Evolutionary conservation across 495 filamentous ascomycete genomes (phyloP).

Genomic region (Astrocystis sublimbata): DNA sequence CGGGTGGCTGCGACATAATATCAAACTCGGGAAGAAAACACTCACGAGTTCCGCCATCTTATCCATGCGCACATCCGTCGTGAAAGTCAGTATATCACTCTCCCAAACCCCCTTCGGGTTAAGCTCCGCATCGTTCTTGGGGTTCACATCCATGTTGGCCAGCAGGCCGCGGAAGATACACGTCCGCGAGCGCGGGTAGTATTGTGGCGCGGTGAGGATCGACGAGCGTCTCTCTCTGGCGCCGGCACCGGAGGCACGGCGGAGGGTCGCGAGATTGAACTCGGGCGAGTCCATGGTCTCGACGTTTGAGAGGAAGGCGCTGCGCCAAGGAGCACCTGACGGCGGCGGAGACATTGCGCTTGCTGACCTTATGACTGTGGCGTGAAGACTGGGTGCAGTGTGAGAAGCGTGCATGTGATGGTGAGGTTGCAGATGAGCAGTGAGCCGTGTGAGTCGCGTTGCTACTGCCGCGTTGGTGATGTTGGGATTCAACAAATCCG

Average conservation of each 20-base stretch:
- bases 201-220: conserved; percentile 10
- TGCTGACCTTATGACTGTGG: no score
- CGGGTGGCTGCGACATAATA: no score
- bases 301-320: conserved; percentile 65
- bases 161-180: conserved; percentile 83
- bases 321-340: conserved; percentile 58
- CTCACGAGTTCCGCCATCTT: conserved; percentile 70
- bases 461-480: conserved; percentile 13
- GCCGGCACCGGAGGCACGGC: conserved; percentile 33
- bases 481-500: conserved; percentile 16
- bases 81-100: conserved; percentile 77
- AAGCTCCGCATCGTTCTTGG: conserved; percentile 55
- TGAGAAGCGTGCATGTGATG: not conserved
- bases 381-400: no score
- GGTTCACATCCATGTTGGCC: conserved; percentile 65
- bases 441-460: conserved; percentile 21
- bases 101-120: conserved; percentile 67
- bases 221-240: conserved; percentile 4
- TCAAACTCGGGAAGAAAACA: not conserved
- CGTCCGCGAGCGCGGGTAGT: conserved; percentile 48
- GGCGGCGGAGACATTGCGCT: conserved; percentile 21
- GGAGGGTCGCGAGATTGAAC: conserved; percentile 71
- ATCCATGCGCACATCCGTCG: conserved; percentile 83
- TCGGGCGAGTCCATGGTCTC: conserved; percentile 59
- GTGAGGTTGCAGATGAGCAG: conserved; percentile 3